A percentile compares a stretch with the other conserved stretches of the same genome.
Conservation (phyloP, 1,284 basidiomycete genomes). For the Cystobasidiaceae sp. region DNA sequence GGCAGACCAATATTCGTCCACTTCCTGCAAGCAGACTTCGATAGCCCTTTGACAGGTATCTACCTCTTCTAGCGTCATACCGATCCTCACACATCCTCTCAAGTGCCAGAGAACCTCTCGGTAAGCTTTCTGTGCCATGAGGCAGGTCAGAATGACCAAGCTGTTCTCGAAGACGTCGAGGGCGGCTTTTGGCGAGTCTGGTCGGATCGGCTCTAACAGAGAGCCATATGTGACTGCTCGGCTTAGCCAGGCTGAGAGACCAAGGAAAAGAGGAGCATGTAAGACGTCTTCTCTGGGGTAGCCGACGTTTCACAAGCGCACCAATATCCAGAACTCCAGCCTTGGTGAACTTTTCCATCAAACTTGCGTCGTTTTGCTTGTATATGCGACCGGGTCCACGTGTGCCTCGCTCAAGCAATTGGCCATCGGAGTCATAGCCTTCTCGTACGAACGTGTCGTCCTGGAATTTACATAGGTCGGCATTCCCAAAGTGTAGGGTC, state of each 20-base stretch:
- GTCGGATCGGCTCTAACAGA: slow-evolving; percentile 12
- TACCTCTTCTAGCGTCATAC: slow-evolving; percentile 18
- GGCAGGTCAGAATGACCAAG: slow-evolving; percentile 17
- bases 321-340: slow-evolving; percentile 22
- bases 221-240: slow-evolving; percentile 22
- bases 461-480: neutral
- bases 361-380: slow-evolving; percentile 10
- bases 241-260: neutral
- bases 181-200: slow-evolving; percentile 13
- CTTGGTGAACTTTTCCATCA: slow-evolving; percentile 17
- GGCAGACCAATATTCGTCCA: neutral
- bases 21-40: slow-evolving; percentile 12
- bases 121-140: slow-evolving; percentile 21
- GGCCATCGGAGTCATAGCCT: slow-evolving; percentile 15
- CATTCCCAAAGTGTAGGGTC: neutral
- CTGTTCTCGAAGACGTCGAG: slow-evolving; percentile 19
- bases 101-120: slow-evolving; percentile 30
- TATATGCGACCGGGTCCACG: slow-evolving; percentile 14
- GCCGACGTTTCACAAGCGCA: no score
- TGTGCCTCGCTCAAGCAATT: slow-evolving; percentile 7
- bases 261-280: neutral
- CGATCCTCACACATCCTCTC: slow-evolving; percentile 18
- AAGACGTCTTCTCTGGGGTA: neutral
- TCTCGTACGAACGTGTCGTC: slow-evolving; percentile 29
- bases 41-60: slow-evolving; percentile 29